phyloP scores from a whole-genome alignment of 208 protist genomes.

The Leishmania major region DNA sequence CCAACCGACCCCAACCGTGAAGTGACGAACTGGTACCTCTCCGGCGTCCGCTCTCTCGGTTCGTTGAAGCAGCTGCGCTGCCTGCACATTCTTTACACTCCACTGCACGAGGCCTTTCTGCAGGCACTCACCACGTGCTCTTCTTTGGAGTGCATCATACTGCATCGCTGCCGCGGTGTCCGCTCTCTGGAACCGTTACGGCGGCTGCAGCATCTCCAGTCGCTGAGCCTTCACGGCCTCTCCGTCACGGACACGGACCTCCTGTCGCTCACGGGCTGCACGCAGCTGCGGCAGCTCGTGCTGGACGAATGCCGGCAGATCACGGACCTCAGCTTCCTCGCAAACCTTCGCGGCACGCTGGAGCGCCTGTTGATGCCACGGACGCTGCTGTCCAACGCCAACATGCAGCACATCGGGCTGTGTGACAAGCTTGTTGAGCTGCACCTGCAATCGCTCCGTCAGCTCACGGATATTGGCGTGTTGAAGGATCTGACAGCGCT shows the following conservation, averaged over 20 bases:
- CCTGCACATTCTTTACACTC: slow-evolving; percentile 61
- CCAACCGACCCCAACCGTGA: slow-evolving; percentile 1
- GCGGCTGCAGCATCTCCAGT: slow-evolving; percentile 40
- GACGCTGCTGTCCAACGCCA: slow-evolving; percentile 53
- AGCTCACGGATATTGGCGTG: slow-evolving; percentile 43
- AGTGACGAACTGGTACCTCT: slow-evolving; percentile 66
- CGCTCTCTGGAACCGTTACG: slow-evolving; percentile 58
- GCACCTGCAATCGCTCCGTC: slow-evolving; percentile 56
- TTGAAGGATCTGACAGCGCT: slow-evolving; percentile 46
- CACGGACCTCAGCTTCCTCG: slow-evolving; percentile 54
- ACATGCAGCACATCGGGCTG: slow-evolving; percentile 47
- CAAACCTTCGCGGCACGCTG: slow-evolving; percentile 29
- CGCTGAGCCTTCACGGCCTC: slow-evolving; percentile 50
- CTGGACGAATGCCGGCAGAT: slow-evolving; percentile 79
- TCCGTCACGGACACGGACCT: slow-evolving; percentile 65
- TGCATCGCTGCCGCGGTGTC: slow-evolving; percentile 64
- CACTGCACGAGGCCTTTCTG: slow-evolving; percentile 58
- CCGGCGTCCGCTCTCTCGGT: slow-evolving; percentile 58
- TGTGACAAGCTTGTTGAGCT: slow-evolving; percentile 58
- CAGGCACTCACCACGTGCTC: slow-evolving; percentile 46
- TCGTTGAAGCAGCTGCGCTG: slow-evolving; percentile 58
- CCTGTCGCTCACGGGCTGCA: slow-evolving; percentile 39
- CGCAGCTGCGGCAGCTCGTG: slow-evolving; percentile 46
- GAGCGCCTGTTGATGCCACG: slow-evolving; percentile 48
- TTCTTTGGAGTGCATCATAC: slow-evolving; percentile 59